Evolutionary conservation across 2,329 filamentous ascomycete species (phyloP).

Genomic region (Aspergillus neotritici): DNA sequence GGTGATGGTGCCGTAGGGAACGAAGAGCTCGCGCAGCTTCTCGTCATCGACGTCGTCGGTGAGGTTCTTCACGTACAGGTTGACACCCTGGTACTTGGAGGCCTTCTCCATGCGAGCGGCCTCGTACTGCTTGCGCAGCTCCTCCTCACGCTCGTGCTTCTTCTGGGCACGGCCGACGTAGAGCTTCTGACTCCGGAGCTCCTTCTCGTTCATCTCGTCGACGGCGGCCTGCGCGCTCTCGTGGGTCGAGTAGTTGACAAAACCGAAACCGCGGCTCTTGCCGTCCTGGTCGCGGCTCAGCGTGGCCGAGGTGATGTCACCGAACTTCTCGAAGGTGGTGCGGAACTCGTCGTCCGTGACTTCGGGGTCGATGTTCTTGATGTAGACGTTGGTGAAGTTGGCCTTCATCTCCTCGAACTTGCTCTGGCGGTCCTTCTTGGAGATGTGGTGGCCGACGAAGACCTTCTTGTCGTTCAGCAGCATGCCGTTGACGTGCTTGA

Average conservation of each 20-base stretch:
- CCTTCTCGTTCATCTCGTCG: conserved; percentile 83
- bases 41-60: conserved; percentile 96
- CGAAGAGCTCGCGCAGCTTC: conserved; percentile 90
- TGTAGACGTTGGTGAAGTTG: conserved; percentile 99
- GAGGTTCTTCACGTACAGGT: conserved; percentile 99
- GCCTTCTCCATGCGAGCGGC: conserved; percentile 96
- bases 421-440: conserved; percentile 99
- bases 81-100: conserved; percentile 98
- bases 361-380: conserved; percentile 91
- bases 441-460: conserved; percentile 97
- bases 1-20: conserved; percentile 87
- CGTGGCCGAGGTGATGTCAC: conserved; percentile 91
- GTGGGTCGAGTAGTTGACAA: conserved; percentile 92
- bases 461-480: conserved; percentile 99
- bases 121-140: conserved; percentile 98
- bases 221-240: conserved; percentile 81
- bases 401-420: conserved; percentile 99
- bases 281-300: conserved; percentile 83
- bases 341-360: conserved; percentile 93
- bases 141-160: conserved; percentile 99
- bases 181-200: conserved; percentile 89
- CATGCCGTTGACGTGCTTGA: conserved; percentile 99
- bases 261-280: conserved; percentile 92
- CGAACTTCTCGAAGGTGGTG: conserved; percentile 82
- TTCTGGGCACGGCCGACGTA: conserved; percentile 99